Conservation (phyloP, 2,329 filamentous ascomycete species). For the Alternaria sp. region DNA sequence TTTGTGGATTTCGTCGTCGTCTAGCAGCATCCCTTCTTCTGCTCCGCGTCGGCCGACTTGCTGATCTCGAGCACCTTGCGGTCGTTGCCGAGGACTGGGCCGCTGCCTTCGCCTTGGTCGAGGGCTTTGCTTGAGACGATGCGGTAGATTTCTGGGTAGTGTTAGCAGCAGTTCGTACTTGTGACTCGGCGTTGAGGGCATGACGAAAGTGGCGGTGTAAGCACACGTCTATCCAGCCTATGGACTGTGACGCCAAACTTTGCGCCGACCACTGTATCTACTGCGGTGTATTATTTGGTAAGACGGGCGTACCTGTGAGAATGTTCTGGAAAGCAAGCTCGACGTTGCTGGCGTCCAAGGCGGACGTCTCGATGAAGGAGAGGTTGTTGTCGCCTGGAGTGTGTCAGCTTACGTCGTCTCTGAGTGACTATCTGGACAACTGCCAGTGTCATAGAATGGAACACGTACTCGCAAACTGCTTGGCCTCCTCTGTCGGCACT, state of each 20-base stretch:
- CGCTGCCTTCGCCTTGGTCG: constrained; percentile 82
- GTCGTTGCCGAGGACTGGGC: constrained; percentile 75
- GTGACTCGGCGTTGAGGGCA: neutral
- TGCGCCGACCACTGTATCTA: neutral
- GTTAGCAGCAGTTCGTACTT: constrained; percentile 8
- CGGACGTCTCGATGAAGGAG: constrained; percentile 99
- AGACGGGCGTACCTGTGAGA: constrained; percentile 77
- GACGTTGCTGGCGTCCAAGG: constrained; percentile 97
- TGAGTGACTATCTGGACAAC: neutral
- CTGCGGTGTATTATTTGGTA: neutral
- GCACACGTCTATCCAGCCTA: neutral
- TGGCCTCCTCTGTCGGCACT: constrained; percentile 96
- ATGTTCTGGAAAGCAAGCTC: constrained; percentile 99
- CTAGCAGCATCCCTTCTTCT: constrained; percentile 84
- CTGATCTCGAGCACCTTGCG: constrained; percentile 84
- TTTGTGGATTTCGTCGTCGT: constrained; percentile 19
- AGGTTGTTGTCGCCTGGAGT: constrained; percentile 89
- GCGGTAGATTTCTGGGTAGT: constrained; percentile 86
- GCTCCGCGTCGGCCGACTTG: constrained; percentile 80
- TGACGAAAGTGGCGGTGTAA: constrained; percentile 19
- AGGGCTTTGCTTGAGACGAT: constrained; percentile 98
- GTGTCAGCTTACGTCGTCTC: neutral
- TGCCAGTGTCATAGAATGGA: constrained; percentile 17
- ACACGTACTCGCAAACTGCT: constrained; percentile 88
- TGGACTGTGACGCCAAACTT: neutral